These are phyloP conservation scores for Cyberlindnera mycetangii DNA, from an alignment of 805 yeast species.

Conservation along the genomic window DNA sequence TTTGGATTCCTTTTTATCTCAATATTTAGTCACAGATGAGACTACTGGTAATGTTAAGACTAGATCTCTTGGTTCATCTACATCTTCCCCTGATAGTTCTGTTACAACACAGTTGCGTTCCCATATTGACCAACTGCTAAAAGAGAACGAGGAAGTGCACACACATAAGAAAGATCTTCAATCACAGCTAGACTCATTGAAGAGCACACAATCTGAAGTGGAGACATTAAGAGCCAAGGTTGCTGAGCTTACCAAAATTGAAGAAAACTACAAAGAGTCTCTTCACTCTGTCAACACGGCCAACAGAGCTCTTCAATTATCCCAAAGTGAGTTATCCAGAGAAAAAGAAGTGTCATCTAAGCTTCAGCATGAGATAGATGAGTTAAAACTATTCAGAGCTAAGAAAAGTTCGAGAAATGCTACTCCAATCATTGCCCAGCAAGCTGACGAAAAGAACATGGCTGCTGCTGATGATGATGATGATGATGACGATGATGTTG, in stretches of 20 bases:
- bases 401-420: slow-evolving; percentile 31
- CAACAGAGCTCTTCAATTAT: slow-evolving; percentile 66
- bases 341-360: slow-evolving; percentile 54
- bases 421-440: slow-evolving; percentile 25
- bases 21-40: slow-evolving; percentile 24
- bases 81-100: not conserved
- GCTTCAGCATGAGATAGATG: slow-evolving; percentile 65
- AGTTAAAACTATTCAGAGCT: slow-evolving; percentile 53
- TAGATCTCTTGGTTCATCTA: slow-evolving; percentile 7
- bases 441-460: slow-evolving; percentile 23
- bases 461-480: slow-evolving; percentile 28
- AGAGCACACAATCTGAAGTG: slow-evolving; percentile 21
- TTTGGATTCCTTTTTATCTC: slow-evolving; percentile 28
- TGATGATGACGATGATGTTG: slow-evolving; percentile 32
- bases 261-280: slow-evolving; percentile 69
- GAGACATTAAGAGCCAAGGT: slow-evolving; percentile 31
- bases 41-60: slow-evolving; percentile 20
- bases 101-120: slow-evolving; percentile 38
- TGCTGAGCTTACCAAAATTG: slow-evolving; percentile 41
- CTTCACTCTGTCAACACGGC: slow-evolving; percentile 70
- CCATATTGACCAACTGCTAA: slow-evolving; percentile 55
- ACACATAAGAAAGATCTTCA: slow-evolving; percentile 32
- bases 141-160: slow-evolving; percentile 43
- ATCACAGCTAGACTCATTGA: slow-evolving; percentile 29
- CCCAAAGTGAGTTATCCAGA: slow-evolving; percentile 67